Conservation (phyloP, 495 filamentous ascomycete species). For the Hypoxylon perforatum region DNA sequence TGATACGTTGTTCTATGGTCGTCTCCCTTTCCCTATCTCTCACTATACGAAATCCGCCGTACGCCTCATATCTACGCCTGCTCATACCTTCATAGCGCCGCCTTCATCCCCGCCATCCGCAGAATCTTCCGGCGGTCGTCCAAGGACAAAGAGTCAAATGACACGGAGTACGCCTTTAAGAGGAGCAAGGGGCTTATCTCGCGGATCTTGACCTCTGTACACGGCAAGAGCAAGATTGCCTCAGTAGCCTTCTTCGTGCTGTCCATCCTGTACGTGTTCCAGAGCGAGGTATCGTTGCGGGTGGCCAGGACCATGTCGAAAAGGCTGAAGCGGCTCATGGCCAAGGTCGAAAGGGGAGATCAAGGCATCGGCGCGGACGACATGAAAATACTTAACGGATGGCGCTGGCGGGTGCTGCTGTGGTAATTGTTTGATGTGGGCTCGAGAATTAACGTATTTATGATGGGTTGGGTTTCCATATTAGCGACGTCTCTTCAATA, state of each 20-base stretch:
- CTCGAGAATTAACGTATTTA: not conserved
- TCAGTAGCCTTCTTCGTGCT: slow-evolving; percentile 60
- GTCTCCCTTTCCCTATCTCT: too few relatives aligned
- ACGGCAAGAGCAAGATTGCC: slow-evolving; percentile 51
- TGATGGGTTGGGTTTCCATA: not conserved
- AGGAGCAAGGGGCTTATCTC: slow-evolving; percentile 54
- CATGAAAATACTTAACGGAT: slow-evolving; percentile 53
- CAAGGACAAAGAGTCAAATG: slow-evolving; percentile 46
- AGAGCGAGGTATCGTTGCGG: slow-evolving; percentile 59
- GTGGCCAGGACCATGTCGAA: slow-evolving; percentile 53
- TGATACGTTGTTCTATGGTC: too few relatives aligned
- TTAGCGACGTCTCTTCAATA: not conserved
- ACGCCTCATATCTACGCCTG: not conserved
- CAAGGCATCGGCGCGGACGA: slow-evolving; percentile 54
- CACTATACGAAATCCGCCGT: too few relatives aligned
- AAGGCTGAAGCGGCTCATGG: slow-evolving; percentile 51
- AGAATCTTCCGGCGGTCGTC: slow-evolving; percentile 51
- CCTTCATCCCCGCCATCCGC: slow-evolving; percentile 56
- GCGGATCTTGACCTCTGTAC: slow-evolving; percentile 51
- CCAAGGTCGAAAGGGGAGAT: slow-evolving; percentile 54
- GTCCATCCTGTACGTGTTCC: slow-evolving; percentile 58
- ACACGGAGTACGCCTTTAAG: slow-evolving; percentile 60
- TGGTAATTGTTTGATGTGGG: slow-evolving; percentile 40
- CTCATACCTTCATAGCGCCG: slow-evolving; percentile 41
- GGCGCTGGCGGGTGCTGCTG: slow-evolving; percentile 58